These are phyloP conservation scores for Lagenaria siceraria DNA, from an alignment of 306 rosid species.

Conservation along the genomic window DNA sequence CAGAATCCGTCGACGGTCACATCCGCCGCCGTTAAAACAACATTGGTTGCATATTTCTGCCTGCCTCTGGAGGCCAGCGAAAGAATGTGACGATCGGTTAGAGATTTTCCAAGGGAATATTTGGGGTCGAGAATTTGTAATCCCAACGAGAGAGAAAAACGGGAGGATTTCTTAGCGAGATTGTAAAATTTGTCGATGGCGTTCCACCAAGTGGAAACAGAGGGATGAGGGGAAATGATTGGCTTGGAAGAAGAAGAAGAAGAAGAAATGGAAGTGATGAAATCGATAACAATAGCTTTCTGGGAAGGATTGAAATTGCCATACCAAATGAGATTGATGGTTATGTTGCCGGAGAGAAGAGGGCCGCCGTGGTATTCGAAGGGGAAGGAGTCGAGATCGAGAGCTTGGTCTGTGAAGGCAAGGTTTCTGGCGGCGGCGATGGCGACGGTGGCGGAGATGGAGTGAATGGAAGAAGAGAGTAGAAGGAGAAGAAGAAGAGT, in stretches of 20 bases:
- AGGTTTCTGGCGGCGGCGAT: slow-evolving; percentile 31
- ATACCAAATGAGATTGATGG: slow-evolving; percentile 64
- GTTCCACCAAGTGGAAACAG: slow-evolving; percentile 46
- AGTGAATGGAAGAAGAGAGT: slow-evolving; percentile 18
- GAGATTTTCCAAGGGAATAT: slow-evolving; percentile 39
- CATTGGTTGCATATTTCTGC: slow-evolving; percentile 23
- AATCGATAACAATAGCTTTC: slow-evolving; percentile 42
- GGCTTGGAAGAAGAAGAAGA: slow-evolving; percentile 19
- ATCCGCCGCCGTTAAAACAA: slow-evolving; percentile 41
- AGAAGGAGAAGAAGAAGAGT: slow-evolving; percentile 2
- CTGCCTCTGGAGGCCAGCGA: slow-evolving; percentile 32
- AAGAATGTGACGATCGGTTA: slow-evolving; percentile 19
- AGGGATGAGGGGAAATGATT: slow-evolving; percentile 18
- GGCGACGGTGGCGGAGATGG: slow-evolving; percentile 20
- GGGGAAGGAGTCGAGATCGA: background rate
- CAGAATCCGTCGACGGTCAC: slow-evolving; percentile 49
- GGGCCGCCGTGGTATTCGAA: slow-evolving; percentile 75
- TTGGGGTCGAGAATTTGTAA: slow-evolving; percentile 26
- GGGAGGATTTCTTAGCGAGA: slow-evolving; percentile 10
- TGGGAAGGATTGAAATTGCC: slow-evolving; percentile 60
- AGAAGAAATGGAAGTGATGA: slow-evolving; percentile 40
- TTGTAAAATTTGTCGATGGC: slow-evolving; percentile 30
- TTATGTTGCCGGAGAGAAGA: slow-evolving; percentile 36
- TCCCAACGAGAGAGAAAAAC: slow-evolving; percentile 18
- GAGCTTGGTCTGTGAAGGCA: background rate